Evolutionary conservation across 2,329 filamentous ascomycete species (phyloP).

Genomic region (Ascosphaera apis): DNA sequence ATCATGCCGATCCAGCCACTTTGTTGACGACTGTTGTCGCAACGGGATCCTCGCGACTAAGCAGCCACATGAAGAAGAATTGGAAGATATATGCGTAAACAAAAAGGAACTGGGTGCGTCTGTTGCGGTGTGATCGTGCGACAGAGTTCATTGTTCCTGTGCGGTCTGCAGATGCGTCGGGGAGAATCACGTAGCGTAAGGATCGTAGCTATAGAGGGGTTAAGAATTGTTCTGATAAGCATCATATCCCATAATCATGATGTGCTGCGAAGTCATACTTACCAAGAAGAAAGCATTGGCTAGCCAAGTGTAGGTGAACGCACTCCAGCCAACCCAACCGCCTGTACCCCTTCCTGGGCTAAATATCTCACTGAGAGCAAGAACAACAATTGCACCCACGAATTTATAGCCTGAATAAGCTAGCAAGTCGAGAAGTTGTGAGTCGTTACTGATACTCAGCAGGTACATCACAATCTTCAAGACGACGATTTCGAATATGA

Average conservation of each 20-base stretch:
- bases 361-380: conserved; percentile 53
- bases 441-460: conserved; percentile 78
- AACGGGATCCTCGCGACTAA: conserved; percentile 31
- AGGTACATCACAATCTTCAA: conserved; percentile 87
- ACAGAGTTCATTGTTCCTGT: conserved; percentile 41
- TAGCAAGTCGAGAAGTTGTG: conserved; percentile 76
- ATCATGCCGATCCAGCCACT: conserved; percentile 1
- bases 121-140: conserved; percentile 63
- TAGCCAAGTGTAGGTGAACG: conserved; percentile 79
- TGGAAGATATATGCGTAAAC: conserved; percentile 89
- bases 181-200: conserved; percentile 82
- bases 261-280: too few relatives aligned
- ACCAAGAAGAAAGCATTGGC: conserved; percentile 93
- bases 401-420: conserved; percentile 99
- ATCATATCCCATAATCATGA: conserved; percentile 1
- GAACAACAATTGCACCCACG: conserved; percentile 79
- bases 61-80: conserved; percentile 79
- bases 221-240: conserved; percentile 2
- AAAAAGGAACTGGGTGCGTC: conserved; percentile 78
- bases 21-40: conserved; percentile 8
- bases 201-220: conserved; percentile 49
- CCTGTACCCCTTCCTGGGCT: conserved; percentile 63
- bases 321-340: conserved; percentile 66
- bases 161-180: conserved; percentile 49
- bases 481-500: conserved; percentile 69